Evolutionary conservation across 2,329 filamentous ascomycete species (phyloP), one percentile per base, ranked within the genome.

Genomic region (Tolypocladium capitatum): DNA sequence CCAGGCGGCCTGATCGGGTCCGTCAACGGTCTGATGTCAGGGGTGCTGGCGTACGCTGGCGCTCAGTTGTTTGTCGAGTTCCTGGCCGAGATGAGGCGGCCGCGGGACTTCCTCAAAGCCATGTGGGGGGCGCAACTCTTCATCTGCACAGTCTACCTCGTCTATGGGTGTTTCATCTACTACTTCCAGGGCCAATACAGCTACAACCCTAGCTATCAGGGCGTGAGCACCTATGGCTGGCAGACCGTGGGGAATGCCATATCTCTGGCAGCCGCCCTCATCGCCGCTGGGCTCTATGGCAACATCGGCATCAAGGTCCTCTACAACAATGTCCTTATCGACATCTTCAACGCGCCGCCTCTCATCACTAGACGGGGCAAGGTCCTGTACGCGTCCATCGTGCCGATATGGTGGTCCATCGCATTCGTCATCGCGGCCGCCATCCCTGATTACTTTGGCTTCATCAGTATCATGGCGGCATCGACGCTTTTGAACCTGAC

Each of bases 11-110:
- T 77, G 42, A 58, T 63, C 43, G 55, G 54, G 5, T 56, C 56
- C 2, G 44, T 58, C 43, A 58, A 55, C 36, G 55, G 56, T 31
- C 43, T 53, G 20, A 42, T 56, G 45, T 51, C 52, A 10, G 72
- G 68, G 10, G 75, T 80, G 5, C 76, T 73, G 46, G 71, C 75
- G 0, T 81, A 80, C 51, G 75, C 75, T n/a, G 77, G 78, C 4
- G 73, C 73, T 3, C 71, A 75, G 58, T 61, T 81, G 8, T 81
- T 80, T 56, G 68, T 71, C 30, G 74, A 78, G 46, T 73, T 81
- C 53, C 68, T 81, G 62, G 69, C 76, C 34, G 69, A 72, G 60
- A 71, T 71, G 68, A 63, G 63, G 30, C 65, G 66, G 27, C 68
- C 68, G 4, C 59, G 58, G 52, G 68, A 71, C 50, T 71, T 71